Percentiles rank a stretch among this genome's conserved stretches.
phyloP scores from a whole-genome alignment of 1,284 basidiomycete genomes.

The Sanghuangporus sanghuang region DNA sequence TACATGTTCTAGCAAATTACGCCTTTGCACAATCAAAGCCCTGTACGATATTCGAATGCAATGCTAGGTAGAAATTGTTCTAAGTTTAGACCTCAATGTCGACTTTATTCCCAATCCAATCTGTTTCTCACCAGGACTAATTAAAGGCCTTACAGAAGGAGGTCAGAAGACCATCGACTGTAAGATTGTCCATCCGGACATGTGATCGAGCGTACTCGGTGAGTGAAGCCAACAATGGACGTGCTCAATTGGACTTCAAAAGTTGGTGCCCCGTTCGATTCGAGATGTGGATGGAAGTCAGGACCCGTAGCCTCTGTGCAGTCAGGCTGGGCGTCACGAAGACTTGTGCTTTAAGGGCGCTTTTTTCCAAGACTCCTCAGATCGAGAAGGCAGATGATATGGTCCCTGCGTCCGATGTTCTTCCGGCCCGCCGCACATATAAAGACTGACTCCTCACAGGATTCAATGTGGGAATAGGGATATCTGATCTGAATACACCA shows the following conservation, averaged over 20 bases:
- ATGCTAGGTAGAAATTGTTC: neutral
- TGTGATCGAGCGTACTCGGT: neutral
- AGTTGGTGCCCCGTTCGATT: too few relatives aligned
- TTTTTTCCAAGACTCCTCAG: too few relatives aligned
- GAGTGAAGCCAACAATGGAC: too few relatives aligned
- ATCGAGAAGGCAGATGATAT: neutral
- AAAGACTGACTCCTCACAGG: neutral
- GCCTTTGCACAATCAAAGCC: too few relatives aligned
- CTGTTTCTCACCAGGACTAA: neutral
- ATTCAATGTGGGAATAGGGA: neutral
- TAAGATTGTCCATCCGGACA: neutral
- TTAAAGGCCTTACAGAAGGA: neutral
- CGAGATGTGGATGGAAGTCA: too few relatives aligned
- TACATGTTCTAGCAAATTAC: too few relatives aligned
- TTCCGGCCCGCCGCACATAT: neutral
- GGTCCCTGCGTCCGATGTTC: slow-evolving; percentile 3
- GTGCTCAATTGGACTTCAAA: too few relatives aligned
- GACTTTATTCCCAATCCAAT: neutral
- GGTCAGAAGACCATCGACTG: neutral
- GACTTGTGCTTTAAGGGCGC: too few relatives aligned
- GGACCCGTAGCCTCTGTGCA: too few relatives aligned
- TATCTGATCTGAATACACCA: neutral
- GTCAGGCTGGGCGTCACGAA: too few relatives aligned
- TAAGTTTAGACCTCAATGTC: neutral
- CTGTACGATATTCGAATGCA: neutral